Evolutionary conservation across 306 rosid species (phyloP).

Genomic region (Castanea mollissima): DNA sequence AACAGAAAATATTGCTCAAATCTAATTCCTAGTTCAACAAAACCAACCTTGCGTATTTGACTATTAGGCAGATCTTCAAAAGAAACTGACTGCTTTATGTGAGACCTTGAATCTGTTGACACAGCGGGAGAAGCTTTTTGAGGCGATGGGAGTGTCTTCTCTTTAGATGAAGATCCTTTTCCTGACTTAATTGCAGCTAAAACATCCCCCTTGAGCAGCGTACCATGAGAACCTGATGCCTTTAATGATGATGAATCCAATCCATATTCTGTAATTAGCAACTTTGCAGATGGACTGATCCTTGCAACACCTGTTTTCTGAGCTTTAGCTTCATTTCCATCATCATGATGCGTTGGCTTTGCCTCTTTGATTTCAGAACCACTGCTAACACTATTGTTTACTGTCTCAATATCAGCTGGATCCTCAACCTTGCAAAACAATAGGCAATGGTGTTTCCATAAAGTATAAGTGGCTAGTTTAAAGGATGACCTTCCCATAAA

Average conservation of each 20-base stretch:
- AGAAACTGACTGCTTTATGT: constrained; percentile 50
- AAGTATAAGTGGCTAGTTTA: constrained; percentile 18
- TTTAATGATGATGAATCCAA: constrained; percentile 67
- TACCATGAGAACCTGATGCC: constrained; percentile 83
- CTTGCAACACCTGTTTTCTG: constrained; percentile 48
- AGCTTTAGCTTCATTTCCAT: constrained; percentile 39
- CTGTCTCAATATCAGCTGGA: constrained; percentile 65
- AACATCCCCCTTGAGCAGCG: constrained; percentile 91
- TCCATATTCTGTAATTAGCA: constrained; percentile 74
- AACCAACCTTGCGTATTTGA: constrained; percentile 86
- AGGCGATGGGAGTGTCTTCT: constrained; percentile 45
- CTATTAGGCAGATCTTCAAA: constrained; percentile 88
- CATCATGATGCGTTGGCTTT: constrained; percentile 39
- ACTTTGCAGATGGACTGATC: constrained; percentile 92
- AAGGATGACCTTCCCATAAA: constrained; percentile 10
- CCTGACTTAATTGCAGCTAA: constrained; percentile 83
- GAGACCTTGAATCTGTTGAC: constrained; percentile 45
- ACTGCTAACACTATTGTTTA: constrained; percentile 52
- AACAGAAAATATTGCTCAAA: constrained; percentile 4
- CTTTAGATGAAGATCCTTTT: constrained; percentile 55
- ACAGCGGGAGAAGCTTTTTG: constrained; percentile 41
- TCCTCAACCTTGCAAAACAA: constrained; percentile 76
- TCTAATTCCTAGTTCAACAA: constrained; percentile 14
- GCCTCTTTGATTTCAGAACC: constrained; percentile 52
- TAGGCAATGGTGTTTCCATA: constrained; percentile 29